phyloP scores from a whole-genome alignment of 2,329 filamentous ascomycete genomes.

The Calonectria fujianensis region DNA sequence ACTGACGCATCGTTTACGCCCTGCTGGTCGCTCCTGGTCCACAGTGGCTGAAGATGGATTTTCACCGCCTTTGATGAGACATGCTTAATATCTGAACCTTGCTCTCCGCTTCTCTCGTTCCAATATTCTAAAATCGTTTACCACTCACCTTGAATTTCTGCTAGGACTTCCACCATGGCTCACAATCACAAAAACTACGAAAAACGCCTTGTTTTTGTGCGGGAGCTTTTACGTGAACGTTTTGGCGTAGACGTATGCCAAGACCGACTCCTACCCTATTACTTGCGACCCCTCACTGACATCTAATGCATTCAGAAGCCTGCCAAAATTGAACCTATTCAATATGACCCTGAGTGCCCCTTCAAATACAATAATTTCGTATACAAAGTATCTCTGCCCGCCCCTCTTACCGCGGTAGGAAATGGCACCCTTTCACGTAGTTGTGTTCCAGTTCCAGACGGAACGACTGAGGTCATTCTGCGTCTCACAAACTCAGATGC shows the following conservation, averaged over 20 bases:
- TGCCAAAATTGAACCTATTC: background rate
- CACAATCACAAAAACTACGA: background rate
- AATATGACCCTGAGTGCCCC: background rate
- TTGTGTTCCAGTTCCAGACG: background rate
- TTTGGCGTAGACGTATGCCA: background rate
- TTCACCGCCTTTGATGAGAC: background rate
- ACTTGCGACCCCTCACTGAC: background rate
- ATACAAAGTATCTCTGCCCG: background rate
- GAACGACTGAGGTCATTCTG: background rate
- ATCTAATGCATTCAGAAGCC: background rate
- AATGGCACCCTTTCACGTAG: background rate
- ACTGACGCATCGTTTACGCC: too few relatives aligned
- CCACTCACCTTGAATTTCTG: background rate
- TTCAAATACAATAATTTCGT: conserved; percentile 1
- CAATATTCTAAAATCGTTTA: background rate
- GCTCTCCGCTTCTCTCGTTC: background rate
- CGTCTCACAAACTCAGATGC: background rate
- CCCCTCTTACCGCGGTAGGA: background rate
- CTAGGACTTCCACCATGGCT: background rate
- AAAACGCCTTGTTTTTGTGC: background rate
- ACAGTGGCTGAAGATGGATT: background rate
- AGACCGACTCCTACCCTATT: background rate
- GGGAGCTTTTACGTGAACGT: background rate
- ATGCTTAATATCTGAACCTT: background rate
- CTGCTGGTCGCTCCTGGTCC: background rate